phyloP scores from a whole-genome alignment of 345 rosid species.

The Moricandia moricandioides region DNA sequence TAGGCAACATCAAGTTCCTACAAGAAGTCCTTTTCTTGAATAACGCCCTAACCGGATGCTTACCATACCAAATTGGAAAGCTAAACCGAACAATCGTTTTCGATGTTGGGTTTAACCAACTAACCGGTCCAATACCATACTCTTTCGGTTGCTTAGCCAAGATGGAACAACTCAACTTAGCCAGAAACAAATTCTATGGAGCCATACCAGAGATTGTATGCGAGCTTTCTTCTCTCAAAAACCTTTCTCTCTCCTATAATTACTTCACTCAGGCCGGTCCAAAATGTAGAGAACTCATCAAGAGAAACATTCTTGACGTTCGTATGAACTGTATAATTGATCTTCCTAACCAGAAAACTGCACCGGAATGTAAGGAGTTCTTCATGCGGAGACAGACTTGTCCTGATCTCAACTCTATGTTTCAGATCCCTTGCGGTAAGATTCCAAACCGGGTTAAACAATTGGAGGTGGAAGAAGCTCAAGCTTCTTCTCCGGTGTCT shows the following conservation, averaged over 20 bases:
- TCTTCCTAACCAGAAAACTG: slow-evolving; percentile 64
- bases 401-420: slow-evolving; percentile 41
- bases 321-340: slow-evolving; percentile 69
- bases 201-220: slow-evolving; percentile 69
- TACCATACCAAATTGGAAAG: slow-evolving; percentile 70
- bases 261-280: slow-evolving; percentile 70
- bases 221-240: slow-evolving; percentile 45
- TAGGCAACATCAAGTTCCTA: slow-evolving; percentile 44
- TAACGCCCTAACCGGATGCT: slow-evolving; percentile 70
- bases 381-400: slow-evolving; percentile 51
- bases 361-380: slow-evolving; percentile 51
- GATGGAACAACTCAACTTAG: slow-evolving; percentile 67
- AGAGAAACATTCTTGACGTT: slow-evolving; percentile 51
- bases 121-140: slow-evolving; percentile 67
- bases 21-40: slow-evolving; percentile 67
- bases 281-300: slow-evolving; percentile 49
- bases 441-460: slow-evolving; percentile 9
- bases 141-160: slow-evolving; percentile 60
- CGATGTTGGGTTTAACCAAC: slow-evolving; percentile 51
- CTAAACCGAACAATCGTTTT: slow-evolving; percentile 53
- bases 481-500: slow-evolving; percentile 14
- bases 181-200: slow-evolving; percentile 56
- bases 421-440: slow-evolving; percentile 48
- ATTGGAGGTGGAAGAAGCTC: background rate
- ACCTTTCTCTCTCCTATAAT: slow-evolving; percentile 59